Evolutionary conservation across 176 grass and related monocot species (phyloP).

Genomic region (Triticum monococcum): DNA sequence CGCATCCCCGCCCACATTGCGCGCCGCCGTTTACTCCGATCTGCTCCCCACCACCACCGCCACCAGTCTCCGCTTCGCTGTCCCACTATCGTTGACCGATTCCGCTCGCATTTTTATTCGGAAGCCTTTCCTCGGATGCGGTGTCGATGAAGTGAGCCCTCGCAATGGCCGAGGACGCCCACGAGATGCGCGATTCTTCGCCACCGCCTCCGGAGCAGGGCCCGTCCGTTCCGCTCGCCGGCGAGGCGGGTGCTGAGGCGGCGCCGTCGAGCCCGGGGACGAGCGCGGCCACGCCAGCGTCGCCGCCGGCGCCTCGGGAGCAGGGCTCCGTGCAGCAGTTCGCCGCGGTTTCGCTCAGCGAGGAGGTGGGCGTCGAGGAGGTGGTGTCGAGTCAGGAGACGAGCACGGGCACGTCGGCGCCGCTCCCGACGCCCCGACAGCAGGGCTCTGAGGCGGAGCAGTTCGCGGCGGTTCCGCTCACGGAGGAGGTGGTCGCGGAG

Average conservation of each 20-base stretch:
- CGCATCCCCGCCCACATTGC: constrained; percentile 38
- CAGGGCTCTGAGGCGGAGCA: background rate
- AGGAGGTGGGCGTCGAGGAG: constrained; percentile 4
- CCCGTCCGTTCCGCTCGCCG: constrained; percentile 26
- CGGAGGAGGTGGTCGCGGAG: constrained; percentile 6
- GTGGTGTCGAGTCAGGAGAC: constrained; percentile 20
- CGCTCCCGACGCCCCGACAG: background rate
- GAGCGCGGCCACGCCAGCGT: background rate
- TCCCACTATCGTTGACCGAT: constrained; percentile 71
- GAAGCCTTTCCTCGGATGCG: constrained; percentile 11
- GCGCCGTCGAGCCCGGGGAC: constrained; percentile 1
- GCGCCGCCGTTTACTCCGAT: background rate
- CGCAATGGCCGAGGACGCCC: constrained; percentile 73
- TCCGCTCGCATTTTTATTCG: constrained; percentile 33
- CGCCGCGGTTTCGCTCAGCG: constrained; percentile 9
- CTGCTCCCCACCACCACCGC: background rate
- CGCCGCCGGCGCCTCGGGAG: constrained; percentile 19
- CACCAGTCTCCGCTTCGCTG: background rate
- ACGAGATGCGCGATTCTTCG: constrained; percentile 33
- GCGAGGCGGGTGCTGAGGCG: background rate
- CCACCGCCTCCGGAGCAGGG: constrained; percentile 1
- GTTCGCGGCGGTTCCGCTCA: constrained; percentile 17
- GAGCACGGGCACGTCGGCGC: constrained; percentile 10
- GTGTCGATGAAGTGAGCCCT: constrained; percentile 40
- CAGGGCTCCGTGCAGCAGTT: constrained; percentile 7